A percentile compares a stretch with the other conserved stretches of the same genome.
phyloP scores from a whole-genome alignment of 192 early-diverging fungal genomes.

The Gaertneriomyces semiglobifer region DNA sequence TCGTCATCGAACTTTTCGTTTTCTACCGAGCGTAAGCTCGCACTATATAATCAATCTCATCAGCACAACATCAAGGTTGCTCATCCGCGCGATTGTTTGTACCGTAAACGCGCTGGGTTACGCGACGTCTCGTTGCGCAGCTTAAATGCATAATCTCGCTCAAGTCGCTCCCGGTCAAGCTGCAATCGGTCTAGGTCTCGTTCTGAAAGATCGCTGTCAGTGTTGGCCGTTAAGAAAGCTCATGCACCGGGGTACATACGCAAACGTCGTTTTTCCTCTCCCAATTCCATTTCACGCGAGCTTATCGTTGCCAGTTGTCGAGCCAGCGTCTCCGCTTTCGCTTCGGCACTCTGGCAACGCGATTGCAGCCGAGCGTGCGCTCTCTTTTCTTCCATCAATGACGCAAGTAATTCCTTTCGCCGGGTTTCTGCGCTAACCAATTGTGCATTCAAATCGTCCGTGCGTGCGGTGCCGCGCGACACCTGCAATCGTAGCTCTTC shows the following conservation, averaged over 20 bases:
- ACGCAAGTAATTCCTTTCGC: conserved; percentile 26
- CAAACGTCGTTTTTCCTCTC: conserved; percentile 37
- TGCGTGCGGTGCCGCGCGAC: conserved; percentile 1
- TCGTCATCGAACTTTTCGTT: not conserved
- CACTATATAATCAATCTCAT: too few species aligned
- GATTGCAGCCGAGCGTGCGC: conserved; percentile 12
- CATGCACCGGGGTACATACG: conserved; percentile 11
- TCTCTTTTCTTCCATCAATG: conserved; percentile 38
- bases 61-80: not conserved
- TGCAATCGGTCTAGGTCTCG: conserved; percentile 41
- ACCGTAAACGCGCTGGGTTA: conserved; percentile 6
- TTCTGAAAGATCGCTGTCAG: conserved; percentile 18
- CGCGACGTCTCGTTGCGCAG: not conserved
- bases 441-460: conserved; percentile 30
- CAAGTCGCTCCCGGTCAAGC: conserved; percentile 36
- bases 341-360: conserved; percentile 27
- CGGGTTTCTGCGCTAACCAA: not conserved
- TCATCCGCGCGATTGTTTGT: not conserved
- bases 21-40: too few species aligned
- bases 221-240: not conserved
- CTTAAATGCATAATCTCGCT: conserved; percentile 20
- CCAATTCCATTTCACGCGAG: conserved; percentile 35
- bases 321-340: conserved; percentile 21
- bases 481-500: conserved; percentile 29
- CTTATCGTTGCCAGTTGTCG: conserved; percentile 24